Evolutionary conservation across 106 monocot genomes (phyloP).

Genomic region (Dendrobium nobile): DNA sequence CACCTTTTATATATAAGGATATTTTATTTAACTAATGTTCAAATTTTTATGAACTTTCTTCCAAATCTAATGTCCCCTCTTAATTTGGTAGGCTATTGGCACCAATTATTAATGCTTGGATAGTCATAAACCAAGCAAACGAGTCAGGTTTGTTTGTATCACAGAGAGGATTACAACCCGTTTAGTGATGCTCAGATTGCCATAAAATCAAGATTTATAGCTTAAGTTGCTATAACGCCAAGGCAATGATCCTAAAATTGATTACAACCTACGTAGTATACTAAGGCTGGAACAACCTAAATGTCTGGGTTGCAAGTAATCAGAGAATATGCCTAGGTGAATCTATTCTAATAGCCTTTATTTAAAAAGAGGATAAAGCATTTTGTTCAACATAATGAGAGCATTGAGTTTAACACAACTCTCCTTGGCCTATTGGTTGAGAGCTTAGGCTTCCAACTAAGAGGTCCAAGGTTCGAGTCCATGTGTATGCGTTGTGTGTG

Average conservation of each 20-base stretch:
- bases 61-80: not conserved
- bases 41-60: too few species aligned
- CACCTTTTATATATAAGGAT: too few species aligned
- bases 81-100: not conserved
- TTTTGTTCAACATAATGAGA: not conserved
- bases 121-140: not conserved
- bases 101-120: not conserved
- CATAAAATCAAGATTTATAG: not conserved
- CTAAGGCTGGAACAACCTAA: not conserved
- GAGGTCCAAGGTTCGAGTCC: too few species aligned
- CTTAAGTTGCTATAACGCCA: not conserved
- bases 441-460: too few species aligned
- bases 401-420: not conserved
- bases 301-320: not conserved
- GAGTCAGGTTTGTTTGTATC: not conserved
- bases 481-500: too few species aligned
- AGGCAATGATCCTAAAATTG: not conserved
- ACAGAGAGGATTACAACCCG: not conserved
- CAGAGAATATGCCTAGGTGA: not conserved
- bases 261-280: not conserved
- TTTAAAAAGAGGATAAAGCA: not conserved
- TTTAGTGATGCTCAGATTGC: not conserved
- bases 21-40: too few species aligned
- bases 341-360: not conserved
- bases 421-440: too few species aligned